A percentile compares a stretch with the other conserved stretches of the same genome.
Evolutionary conservation across 1,139 yeast genomes (phyloP).

Genomic region (Yamadazyma diospyri): DNA sequence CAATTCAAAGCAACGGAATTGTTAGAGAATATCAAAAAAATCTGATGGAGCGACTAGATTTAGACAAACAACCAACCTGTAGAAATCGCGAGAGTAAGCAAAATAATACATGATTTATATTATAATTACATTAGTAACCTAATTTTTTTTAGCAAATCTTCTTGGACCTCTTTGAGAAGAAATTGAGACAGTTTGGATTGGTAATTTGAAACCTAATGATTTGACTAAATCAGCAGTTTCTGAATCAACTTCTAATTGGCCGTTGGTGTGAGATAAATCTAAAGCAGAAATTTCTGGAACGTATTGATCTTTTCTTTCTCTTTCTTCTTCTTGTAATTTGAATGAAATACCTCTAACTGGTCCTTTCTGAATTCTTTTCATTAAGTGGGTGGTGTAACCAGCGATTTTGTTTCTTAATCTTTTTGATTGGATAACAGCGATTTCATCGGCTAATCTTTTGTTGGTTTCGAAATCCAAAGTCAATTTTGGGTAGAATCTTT

Average conservation of each 20-base stretch:
- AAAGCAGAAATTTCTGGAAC: slow-evolving; percentile 99
- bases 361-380: slow-evolving; percentile 99
- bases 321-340: slow-evolving; percentile 99
- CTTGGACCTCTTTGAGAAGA: slow-evolving; percentile 91
- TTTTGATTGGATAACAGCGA: slow-evolving; percentile 99
- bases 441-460: slow-evolving; percentile 98
- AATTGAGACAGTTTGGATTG: slow-evolving; percentile 86
- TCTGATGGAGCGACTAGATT: not conserved
- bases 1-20: slow-evolving; percentile 5
- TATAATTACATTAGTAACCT: slow-evolving; percentile 23
- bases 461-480: slow-evolving; percentile 99
- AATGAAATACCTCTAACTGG: slow-evolving; percentile 99
- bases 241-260: slow-evolving; percentile 95
- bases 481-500: slow-evolving; percentile 99
- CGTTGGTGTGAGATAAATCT: slow-evolving; percentile 95
- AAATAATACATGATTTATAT: slow-evolving; percentile 7
- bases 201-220: slow-evolving; percentile 94
- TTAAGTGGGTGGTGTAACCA: slow-evolving; percentile 99
- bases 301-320: slow-evolving; percentile 99
- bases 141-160: slow-evolving; percentile 95
- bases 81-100: not conserved
- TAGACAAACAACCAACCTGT: not conserved
- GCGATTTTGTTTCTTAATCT: slow-evolving; percentile 99
- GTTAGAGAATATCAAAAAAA: slow-evolving; percentile 2
- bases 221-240: slow-evolving; percentile 97